Evolutionary conservation across 2,329 filamentous ascomycete genomes (phyloP).

Genomic region (Diaporthe aspalathi): DNA sequence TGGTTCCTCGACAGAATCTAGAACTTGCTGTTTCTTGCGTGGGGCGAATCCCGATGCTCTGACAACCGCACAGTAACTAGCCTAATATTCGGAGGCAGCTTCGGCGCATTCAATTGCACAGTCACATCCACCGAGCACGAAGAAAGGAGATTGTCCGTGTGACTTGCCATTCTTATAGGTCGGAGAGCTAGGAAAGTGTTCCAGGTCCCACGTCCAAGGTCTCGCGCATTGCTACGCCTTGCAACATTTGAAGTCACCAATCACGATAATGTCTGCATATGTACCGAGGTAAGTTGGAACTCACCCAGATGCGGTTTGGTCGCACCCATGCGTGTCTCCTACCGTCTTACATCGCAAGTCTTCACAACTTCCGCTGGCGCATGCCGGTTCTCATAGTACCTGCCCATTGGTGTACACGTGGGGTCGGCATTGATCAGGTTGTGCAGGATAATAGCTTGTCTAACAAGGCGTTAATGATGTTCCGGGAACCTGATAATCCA

Average conservation of each 20-base stretch:
- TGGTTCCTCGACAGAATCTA: background rate
- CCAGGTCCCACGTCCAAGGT: no score
- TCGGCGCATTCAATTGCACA: no score
- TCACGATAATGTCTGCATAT: background rate
- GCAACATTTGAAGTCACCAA: background rate
- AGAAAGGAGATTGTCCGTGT: no score
- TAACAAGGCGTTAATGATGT: background rate
- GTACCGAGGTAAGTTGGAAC: background rate
- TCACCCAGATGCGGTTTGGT: background rate
- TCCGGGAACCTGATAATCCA: conserved; percentile 3
- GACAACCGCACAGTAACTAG: no score
- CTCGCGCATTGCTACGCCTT: background rate
- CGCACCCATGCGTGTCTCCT: background rate
- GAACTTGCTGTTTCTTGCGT: background rate
- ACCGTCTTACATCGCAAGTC: background rate
- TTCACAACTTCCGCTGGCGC: background rate
- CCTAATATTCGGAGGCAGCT: no score
- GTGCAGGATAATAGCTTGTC: background rate
- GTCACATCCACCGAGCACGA: no score
- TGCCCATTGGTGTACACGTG: background rate
- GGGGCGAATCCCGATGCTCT: background rate
- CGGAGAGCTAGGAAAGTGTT: no score
- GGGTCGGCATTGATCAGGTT: background rate
- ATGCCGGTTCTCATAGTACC: background rate
- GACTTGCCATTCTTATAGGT: no score